Evolutionary conservation across 2,329 filamentous ascomycete species (phyloP), one percentile per base, ranked within the genome.

Genomic region (Diaporthe capsici): DNA sequence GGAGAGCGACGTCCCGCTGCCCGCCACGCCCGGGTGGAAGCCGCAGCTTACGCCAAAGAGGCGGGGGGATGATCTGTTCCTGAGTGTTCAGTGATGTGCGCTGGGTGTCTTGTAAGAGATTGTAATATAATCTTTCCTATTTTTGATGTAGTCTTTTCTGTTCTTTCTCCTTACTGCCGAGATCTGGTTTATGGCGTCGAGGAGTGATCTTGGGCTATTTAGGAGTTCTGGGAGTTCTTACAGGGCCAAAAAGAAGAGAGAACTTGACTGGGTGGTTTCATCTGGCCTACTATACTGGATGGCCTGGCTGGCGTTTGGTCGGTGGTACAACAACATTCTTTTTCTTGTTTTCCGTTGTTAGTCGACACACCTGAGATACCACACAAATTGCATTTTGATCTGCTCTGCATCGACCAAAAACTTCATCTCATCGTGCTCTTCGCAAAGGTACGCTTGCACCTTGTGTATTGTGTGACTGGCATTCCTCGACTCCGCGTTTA

Each of bases 1-100:
- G 70, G n/a, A 44, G 58, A 67, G 61, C 37, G 60, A 76, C 39
- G 25, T 76, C 47, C 78, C 80, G 37, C 79, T 87, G 57, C 87
- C 88, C 0, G 82, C 82, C 49, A 89, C 88, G 51, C 91, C 91
- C 0, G 87, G 87, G 1, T 93, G 92, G 91, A 86, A 91, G 78
- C 92, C 92, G 4, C 89, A 88, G 78, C 80, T 94, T 79, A 94
- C 93, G 61, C 93, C 93, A 3, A 92, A 91, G 74, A 85, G 92
- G 76, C 87, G 91, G 67, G 93, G 93, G 0, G 90, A 92, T 37
- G 92, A 94, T 81, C 80, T 94, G 76, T 92, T 89, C 78, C 80
- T 92, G 78, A 88, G 89, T 78, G 89, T 92, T 77, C 86, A 87
- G 76, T 91, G 78, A 81, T 42, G 22, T n/a, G 37, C 28, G 3